Percentiles rank a stretch among this genome's conserved stretches.
Conservation (phyloP, 805 yeast species). For the Kluyveromyces nonfermentans region DNA sequence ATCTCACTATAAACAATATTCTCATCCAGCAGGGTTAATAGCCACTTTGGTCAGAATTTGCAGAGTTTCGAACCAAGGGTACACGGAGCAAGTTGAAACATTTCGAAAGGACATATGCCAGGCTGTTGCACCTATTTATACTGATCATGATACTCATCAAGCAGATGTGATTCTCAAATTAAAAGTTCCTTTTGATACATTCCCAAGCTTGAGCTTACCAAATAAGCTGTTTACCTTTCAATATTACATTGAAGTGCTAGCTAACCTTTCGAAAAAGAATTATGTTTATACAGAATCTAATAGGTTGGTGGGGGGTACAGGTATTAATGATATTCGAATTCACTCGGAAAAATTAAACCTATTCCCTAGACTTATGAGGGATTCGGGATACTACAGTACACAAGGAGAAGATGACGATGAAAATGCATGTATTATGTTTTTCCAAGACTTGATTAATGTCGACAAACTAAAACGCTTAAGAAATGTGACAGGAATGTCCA, state of each 20-base stretch:
- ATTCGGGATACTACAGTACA: not conserved
- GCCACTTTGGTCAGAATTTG: conserved; percentile 76
- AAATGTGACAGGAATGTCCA: conserved; percentile 72
- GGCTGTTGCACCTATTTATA: conserved; percentile 61
- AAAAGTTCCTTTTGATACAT: conserved; percentile 73
- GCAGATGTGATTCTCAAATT: conserved; percentile 53
- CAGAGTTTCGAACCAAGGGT: conserved; percentile 49
- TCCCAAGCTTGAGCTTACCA: conserved; percentile 72
- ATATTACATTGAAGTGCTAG: conserved; percentile 73
- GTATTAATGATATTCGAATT: not conserved
- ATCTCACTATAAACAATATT: conserved; percentile 60
- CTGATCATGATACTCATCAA: conserved; percentile 55
- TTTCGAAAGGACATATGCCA: conserved; percentile 81
- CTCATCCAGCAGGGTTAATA: conserved; percentile 63
- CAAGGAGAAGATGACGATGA: conserved; percentile 11
- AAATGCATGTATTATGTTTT: conserved; percentile 20
- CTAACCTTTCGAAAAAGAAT: conserved; percentile 64
- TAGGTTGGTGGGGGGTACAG: conserved; percentile 10
- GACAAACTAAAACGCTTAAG: conserved; percentile 67
- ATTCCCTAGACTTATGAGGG: conserved; percentile 3
- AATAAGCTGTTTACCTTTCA: conserved; percentile 58
- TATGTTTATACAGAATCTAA: conserved; percentile 27
- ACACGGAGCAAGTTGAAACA: conserved; percentile 41
- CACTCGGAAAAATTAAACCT: conserved; percentile 1
- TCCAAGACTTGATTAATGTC: conserved; percentile 54